phyloP scores from a whole-genome alignment of 2,329 filamentous ascomycete genomes.

The Epichloe sp. region DNA sequence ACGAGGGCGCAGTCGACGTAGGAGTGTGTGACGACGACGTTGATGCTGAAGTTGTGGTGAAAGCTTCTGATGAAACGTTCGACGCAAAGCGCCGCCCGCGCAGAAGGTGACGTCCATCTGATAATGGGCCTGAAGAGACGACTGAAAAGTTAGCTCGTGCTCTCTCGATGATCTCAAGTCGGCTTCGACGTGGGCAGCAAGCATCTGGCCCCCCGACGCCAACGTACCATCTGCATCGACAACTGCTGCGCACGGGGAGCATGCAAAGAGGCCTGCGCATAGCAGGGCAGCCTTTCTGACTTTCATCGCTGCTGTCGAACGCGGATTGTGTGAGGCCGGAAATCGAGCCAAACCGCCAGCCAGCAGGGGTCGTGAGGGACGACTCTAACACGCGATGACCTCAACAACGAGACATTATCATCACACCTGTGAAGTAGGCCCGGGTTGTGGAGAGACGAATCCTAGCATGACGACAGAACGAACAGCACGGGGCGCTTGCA shows the following conservation, averaged over 20 bases:
- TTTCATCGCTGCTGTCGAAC: slow-evolving; percentile 9
- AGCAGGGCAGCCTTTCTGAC: slow-evolving; percentile 7
- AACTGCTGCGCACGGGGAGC: slow-evolving; percentile 8
- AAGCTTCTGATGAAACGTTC: background rate
- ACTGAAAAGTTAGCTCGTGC: background rate
- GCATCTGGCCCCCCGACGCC: background rate
- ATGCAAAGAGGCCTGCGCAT: slow-evolving; percentile 7
- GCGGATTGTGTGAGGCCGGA: background rate
- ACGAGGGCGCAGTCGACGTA: background rate
- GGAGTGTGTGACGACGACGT: background rate
- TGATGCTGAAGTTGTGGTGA: background rate
- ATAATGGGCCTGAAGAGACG: background rate
- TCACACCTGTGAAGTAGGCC: background rate
- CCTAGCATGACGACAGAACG: background rate
- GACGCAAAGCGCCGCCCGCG: background rate
- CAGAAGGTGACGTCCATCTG: background rate
- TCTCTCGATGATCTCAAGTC: background rate
- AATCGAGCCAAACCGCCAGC: background rate
- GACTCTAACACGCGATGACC: background rate
- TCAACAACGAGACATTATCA: background rate
- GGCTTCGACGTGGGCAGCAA: background rate
- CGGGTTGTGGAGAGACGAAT: background rate
- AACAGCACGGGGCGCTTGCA: too few species aligned
- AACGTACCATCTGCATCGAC: slow-evolving; percentile 6
- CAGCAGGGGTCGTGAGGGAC: background rate